Conservation (phyloP, 768 basidiomycete genomes). For the Favolaschia claudopus region DNA sequence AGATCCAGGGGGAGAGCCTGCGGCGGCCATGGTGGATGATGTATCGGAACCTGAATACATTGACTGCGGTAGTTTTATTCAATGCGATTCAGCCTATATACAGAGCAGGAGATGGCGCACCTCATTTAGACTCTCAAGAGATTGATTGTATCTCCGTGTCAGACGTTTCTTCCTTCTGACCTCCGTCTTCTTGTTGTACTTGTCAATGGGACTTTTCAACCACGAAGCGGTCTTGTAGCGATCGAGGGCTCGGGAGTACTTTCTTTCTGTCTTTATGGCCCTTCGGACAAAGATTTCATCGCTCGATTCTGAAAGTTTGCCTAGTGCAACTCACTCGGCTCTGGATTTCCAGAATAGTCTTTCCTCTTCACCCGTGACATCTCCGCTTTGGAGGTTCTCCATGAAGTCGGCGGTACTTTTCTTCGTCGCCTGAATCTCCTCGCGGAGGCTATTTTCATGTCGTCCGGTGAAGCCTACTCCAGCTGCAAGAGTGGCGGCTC, state of each 20-base stretch:
- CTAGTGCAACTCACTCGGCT: not conserved
- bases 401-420: not conserved
- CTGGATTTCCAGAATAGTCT: not conserved
- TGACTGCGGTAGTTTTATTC: not conserved
- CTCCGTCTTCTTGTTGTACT: not conserved
- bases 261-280: not conserved
- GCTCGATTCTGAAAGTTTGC: no score
- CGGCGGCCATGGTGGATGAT: conserved; percentile 1
- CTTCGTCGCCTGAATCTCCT: not conserved
- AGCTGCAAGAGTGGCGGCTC: not conserved
- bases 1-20: not conserved
- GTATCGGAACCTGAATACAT: conserved; percentile 12
- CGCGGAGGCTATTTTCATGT: conserved; percentile 7
- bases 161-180: not conserved
- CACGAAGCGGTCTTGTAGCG: conserved; percentile 2
- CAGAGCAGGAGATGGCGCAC: not conserved
- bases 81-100: not conserved
- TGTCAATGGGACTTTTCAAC: not conserved
- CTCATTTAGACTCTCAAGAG: conserved; percentile 1
- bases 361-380: conserved; percentile 4
- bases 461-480: conserved; percentile 6
- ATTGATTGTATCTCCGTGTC: not conserved
- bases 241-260: not conserved
- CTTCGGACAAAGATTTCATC: not conserved
- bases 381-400: not conserved